Evolutionary conservation across 805 yeast genomes (phyloP), one percentile per base, ranked within the genome.

Genomic region (Metschnikowia dekortorum): DNA sequence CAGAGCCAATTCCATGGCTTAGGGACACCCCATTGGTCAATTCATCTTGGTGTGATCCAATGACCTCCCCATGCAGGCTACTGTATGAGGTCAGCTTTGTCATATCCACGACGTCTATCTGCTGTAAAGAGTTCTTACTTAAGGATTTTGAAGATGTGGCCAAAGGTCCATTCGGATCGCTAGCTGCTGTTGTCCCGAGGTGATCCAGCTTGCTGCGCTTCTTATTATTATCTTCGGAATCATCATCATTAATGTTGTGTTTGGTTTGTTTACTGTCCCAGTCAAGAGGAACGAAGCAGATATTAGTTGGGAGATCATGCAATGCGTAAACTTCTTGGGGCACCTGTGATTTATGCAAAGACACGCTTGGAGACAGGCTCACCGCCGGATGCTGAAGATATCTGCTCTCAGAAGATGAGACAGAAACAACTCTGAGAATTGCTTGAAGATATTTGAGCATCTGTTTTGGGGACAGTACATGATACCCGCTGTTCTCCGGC

Each of bases 361-460:
- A 35, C 8, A 28, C 36, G 13, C 31, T 40, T 3, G 40, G 37
- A n/a, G 46, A n/a, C 29, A 32, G 31, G 44, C 39, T 18, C 28
- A 43, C 31, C 28, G 37, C 30, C 41, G 14, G 30, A 39, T 45
- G 29, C 33, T 48, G 30, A n/a, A 46, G 30, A 29, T 33, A 41
- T 28, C 14, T 22, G 48, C 46, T 26, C 32, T 53, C 56, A 4
- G 50, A 33, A 26, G 58, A 53, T 8, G 56, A 50, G 8, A 55
- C 58, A 13, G 53, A 46, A 7, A 52, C 45, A 6, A 45, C 45
- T 14, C 56, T 49, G 5, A 51, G 51, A 8, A 57, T 48, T 26
- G 60, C 59, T 35, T 39, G 51, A 16, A 56, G 47, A 47, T 55
- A 57, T 44, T 54, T 56, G 36, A 52, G 55, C 11, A 54, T 54